Evolutionary conservation across 305 asterid species (phyloP).

Genomic region (Fraxinus velutina): DNA sequence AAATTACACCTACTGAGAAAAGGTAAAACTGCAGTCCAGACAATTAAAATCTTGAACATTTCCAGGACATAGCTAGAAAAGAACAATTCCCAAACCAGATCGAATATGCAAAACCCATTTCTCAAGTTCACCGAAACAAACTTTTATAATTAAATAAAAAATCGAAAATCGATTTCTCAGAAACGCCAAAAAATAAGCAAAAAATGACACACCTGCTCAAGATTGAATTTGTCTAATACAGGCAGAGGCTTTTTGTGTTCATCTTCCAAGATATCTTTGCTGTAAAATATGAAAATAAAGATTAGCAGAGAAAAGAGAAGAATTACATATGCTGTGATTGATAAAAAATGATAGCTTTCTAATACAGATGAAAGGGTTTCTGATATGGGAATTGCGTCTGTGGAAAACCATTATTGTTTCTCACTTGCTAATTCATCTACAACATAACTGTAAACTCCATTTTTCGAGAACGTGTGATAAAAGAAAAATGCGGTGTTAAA

Average conservation of each 20-base stretch:
- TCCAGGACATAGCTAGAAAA: background rate
- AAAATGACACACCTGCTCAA: constrained; percentile 33
- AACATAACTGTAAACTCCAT: background rate
- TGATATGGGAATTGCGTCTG: constrained; percentile 36
- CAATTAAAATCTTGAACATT: background rate
- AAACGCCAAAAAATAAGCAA: background rate
- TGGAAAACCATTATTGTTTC: constrained; percentile 38
- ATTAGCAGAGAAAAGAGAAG: constrained; percentile 59
- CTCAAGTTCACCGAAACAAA: background rate
- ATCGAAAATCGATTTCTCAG: background rate
- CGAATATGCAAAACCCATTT: background rate
- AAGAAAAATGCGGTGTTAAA: too few relatives aligned
- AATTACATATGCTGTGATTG: constrained; percentile 50
- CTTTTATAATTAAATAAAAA: too few relatives aligned
- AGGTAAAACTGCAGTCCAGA: background rate
- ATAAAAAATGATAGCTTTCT: constrained; percentile 44
- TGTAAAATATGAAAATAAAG: constrained; percentile 53
- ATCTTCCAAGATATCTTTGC: constrained; percentile 57
- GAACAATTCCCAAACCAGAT: background rate
- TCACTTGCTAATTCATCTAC: constrained; percentile 2
- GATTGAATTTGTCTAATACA: constrained; percentile 29
- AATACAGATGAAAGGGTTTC: constrained; percentile 29
- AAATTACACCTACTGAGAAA: background rate
- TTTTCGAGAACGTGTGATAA: too few relatives aligned
- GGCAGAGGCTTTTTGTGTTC: constrained; percentile 37